These are phyloP conservation scores for Saccharomyces hybrid DNA, from an alignment of 1,139 yeast species.

Conservation along the genomic window DNA sequence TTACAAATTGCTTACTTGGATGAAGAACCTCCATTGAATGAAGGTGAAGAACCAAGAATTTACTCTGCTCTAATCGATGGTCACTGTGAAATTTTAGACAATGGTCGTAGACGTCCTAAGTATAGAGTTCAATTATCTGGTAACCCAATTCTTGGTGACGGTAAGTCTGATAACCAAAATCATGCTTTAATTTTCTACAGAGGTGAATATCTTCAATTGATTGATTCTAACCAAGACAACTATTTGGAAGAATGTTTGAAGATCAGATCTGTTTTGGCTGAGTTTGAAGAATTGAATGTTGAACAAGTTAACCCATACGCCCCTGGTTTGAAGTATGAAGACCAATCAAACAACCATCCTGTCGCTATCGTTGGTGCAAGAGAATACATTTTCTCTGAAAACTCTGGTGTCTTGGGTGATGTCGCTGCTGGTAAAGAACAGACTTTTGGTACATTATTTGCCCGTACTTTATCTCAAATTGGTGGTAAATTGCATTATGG, in stretches of 20 bases:
- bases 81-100: slow-evolving; percentile 94
- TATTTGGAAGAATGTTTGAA: slow-evolving; percentile 96
- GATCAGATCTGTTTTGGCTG: slow-evolving; percentile 94
- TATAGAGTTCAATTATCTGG: slow-evolving; percentile 97
- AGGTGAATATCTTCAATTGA: slow-evolving; percentile 96
- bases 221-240: slow-evolving; percentile 98
- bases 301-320: slow-evolving; percentile 81
- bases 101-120: slow-evolving; percentile 97
- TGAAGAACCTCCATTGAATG: slow-evolving; percentile 82
- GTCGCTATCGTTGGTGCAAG: slow-evolving; percentile 99
- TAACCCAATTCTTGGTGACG: slow-evolving; percentile 98
- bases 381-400: slow-evolving; percentile 97
- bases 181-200: slow-evolving; percentile 95
- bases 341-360: slow-evolving; percentile 51
- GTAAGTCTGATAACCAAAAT: slow-evolving; percentile 98
- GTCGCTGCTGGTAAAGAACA: slow-evolving; percentile 99
- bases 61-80: slow-evolving; percentile 96
- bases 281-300: slow-evolving; percentile 89
- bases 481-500: slow-evolving; percentile 99
- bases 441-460: slow-evolving; percentile 96
- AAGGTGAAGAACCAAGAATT: slow-evolving; percentile 97
- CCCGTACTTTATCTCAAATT: slow-evolving; percentile 94
- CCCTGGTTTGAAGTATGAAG: slow-evolving; percentile 42
- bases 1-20: slow-evolving; percentile 96
- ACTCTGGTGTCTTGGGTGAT: slow-evolving; percentile 98